Evolutionary conservation across 2,329 filamentous ascomycete species (phyloP).

Genomic region (Xylaria sp.): DNA sequence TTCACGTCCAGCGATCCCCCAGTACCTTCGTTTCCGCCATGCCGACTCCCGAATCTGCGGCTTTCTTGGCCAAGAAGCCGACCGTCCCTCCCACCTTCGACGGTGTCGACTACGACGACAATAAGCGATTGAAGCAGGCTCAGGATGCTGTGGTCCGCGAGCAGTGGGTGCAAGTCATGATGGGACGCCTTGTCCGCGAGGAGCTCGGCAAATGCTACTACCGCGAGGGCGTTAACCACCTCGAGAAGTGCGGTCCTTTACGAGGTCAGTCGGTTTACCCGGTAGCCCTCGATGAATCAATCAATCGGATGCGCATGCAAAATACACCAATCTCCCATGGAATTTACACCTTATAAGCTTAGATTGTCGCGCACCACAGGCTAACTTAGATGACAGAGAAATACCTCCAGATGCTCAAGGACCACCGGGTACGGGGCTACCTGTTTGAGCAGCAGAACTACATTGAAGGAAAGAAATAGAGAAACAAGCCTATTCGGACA

Average conservation of each 20-base stretch:
- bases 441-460: conserved; percentile 85
- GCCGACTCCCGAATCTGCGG: conserved; percentile 84
- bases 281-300: neutral
- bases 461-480: conserved; percentile 50
- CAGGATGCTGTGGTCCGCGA: conserved; percentile 85
- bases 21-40: conserved; percentile 57
- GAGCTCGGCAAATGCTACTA: conserved; percentile 89
- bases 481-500: neutral
- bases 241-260: conserved; percentile 85
- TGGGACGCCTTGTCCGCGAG: conserved; percentile 82
- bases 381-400: conserved; percentile 54
- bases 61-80: conserved; percentile 86
- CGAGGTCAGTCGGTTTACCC: conserved; percentile 71
- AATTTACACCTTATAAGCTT: neutral
- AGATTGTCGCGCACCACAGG: neutral
- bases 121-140: conserved; percentile 80
- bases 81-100: conserved; percentile 84
- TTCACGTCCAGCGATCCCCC: conserved; percentile 10
- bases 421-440: conserved; percentile 81
- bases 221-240: conserved; percentile 84
- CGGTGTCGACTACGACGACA: conserved; percentile 88
- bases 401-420: conserved; percentile 80
- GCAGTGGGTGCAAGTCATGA: conserved; percentile 92
- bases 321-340: neutral
- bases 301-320: conserved; percentile 16